Evolutionary conservation across 192 early-diverging fungal species (phyloP).

Genomic region (Gonapodya prolifera): DNA sequence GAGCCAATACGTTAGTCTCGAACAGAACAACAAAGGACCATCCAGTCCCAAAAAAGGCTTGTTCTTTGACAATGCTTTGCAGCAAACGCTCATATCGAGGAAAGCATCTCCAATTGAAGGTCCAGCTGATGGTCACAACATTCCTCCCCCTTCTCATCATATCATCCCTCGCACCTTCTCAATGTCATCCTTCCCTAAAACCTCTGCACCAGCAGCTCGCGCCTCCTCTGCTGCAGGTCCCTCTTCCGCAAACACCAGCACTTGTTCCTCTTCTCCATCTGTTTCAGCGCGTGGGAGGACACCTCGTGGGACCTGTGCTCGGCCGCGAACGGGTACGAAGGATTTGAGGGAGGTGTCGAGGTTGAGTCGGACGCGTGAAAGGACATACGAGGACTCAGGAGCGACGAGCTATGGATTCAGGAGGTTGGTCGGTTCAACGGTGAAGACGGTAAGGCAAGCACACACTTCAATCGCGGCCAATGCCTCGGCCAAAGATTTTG

Average conservation of each 20-base stretch:
- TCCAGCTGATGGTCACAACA: too few species aligned
- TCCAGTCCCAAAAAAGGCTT: too few species aligned
- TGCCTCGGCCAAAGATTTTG: background rate
- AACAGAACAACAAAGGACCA: too few species aligned
- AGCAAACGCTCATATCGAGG: too few species aligned
- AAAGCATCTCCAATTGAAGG: too few species aligned
- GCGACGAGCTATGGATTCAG: background rate
- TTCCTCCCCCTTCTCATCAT: too few species aligned
- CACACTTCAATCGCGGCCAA: background rate
- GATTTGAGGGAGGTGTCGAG: background rate
- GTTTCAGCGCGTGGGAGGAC: background rate
- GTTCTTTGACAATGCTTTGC: too few species aligned
- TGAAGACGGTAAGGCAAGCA: background rate
- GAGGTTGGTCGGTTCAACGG: background rate
- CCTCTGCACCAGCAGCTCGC: slow-evolving; percentile 58
- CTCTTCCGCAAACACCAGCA: slow-evolving; percentile 10
- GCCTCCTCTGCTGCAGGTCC: slow-evolving; percentile 75
- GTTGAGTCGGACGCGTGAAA: background rate
- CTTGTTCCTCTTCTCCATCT: background rate
- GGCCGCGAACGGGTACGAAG: background rate
- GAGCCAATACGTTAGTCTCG: too few species aligned
- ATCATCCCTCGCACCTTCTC: slow-evolving; percentile 39
- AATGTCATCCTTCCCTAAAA: slow-evolving; percentile 80
- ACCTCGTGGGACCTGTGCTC: background rate
- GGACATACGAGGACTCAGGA: background rate